Evolutionary conservation across 2,329 filamentous ascomycete genomes (phyloP).

Genomic region (Didymella glomerata): DNA sequence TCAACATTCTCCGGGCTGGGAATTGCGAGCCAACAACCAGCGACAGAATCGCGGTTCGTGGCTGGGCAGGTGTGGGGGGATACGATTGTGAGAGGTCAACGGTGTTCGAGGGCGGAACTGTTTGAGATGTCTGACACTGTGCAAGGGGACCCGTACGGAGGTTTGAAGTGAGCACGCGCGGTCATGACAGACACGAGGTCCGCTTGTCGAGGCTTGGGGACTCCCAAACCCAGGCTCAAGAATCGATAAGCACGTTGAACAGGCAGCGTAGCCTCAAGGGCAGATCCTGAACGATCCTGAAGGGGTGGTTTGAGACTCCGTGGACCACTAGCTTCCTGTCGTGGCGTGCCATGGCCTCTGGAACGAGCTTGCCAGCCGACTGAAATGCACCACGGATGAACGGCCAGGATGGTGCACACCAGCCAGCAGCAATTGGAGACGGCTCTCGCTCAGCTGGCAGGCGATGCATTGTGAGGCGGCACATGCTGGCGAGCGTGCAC

Average conservation of each 20-base stretch:
- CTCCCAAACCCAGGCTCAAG: not conserved
- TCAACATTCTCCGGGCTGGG: constrained; percentile 19
- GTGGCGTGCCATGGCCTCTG: constrained; percentile 12
- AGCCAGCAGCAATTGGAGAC: constrained; percentile 3
- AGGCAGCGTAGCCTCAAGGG: constrained; percentile 8
- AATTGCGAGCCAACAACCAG: constrained; percentile 10
- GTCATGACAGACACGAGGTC: constrained; percentile 14
- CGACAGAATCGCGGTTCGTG: constrained; percentile 9
- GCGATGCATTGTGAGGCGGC: constrained; percentile 18
- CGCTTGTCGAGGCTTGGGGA: constrained; percentile 9
- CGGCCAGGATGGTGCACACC: constrained; percentile 13
- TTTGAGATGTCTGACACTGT: constrained; percentile 16
- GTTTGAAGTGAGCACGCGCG: constrained; percentile 8
- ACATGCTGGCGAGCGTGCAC: constrained; percentile 7
- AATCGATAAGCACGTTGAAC: constrained; percentile 10
- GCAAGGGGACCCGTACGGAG: constrained; percentile 11
- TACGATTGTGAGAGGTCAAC: constrained; percentile 2
- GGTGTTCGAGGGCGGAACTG: constrained; percentile 10
- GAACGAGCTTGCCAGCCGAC: constrained; percentile 13
- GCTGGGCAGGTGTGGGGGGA: constrained; percentile 14
- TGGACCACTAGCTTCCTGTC: constrained; percentile 1
- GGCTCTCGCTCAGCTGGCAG: not conserved
- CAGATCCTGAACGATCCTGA: constrained; percentile 15
- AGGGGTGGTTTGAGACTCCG: constrained; percentile 1
- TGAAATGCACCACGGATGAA: constrained; percentile 19